Evolutionary conservation across 257 asterid species (phyloP), one percentile per base, ranked within the genome.

Genomic region (Agastache rugosa): DNA sequence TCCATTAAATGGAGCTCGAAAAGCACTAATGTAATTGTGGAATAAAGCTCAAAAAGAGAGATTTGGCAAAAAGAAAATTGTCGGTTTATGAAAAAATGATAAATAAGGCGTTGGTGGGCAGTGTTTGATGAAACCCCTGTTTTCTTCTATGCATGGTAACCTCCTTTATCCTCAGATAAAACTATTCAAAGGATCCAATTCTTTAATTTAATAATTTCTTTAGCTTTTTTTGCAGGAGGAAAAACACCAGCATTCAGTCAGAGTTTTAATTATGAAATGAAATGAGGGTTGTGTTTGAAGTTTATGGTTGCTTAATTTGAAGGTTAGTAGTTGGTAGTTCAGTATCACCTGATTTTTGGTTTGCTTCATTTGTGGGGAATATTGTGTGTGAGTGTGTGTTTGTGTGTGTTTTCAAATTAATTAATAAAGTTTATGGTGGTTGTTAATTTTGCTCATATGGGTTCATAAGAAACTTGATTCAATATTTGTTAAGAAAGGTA

Each of bases 341-440:
- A 79, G 86, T 75, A 9, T 11, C 27, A 83, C 74, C 83, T 78
- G 69, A 48, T 72, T 66, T 77, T 47, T 69, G 63, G 71, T 82
- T 82, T 80, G 88, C 88, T 86, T 86, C 85, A 81, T 79, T 70
- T 79, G 81, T 41, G 69, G 84, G 83, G 55, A 76, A 78, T 67
- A 20, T 56, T 63, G 10, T 67, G 61, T 48, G 77, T 53, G 34
- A 29, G 11, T 37, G 19, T 48, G 72, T 51, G 7, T 60, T 19
- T 71, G n/a, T 51, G 7, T 60, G 25, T 71, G n/a, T 27, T 17
- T 73, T 63, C n/a, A 14, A 12, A 50, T 58, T 35, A 17, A 67
- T 47, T 67, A 5, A 9, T 8, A 8, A 7, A 23, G 39, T 44
- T 41, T 20, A 37, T 63, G 54, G 6, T 42, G 71, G 20, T 12